Base-by-base conservation (phyloP, 495 filamentous ascomycete genomes). In the Penicillium egyptiacum region DNA sequence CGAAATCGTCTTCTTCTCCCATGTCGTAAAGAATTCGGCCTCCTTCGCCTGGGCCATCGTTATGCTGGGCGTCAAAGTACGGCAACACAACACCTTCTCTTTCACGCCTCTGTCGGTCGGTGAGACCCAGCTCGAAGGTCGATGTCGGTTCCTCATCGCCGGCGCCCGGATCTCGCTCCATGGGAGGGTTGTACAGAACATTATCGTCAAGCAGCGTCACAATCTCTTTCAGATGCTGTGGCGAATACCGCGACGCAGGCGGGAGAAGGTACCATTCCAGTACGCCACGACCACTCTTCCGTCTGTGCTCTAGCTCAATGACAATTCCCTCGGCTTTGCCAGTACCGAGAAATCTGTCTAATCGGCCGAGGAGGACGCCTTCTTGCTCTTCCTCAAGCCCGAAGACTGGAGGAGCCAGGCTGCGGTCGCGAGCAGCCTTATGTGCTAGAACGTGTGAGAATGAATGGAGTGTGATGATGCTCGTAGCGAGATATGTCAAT, bases 1-100 rank as follows among this genome's bases (percentile, higher is more conserved):
- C 94, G 71, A 96, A 98, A 73, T 98, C 95, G 76, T 98, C 94
- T 76, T 96, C 95, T 50, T 83, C 82, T 28, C 93, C 94, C 87
- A 97, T 94, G 50, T 96, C 92, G 75, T 98, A 98, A 64, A 98
- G 65, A 51, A 98, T 98, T 58, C 92, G 80, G 0, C 95, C 94
- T 17, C 87, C 87, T 30, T 90, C 89, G 12, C 93, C 90, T 12
- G 88, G 89, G 0, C 86, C 86, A 37, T 86, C 75, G 31, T 86
- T 86, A 43, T 82, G 84, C 81, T 98, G 94, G 16, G 94, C 93
- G 79, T 98, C 94, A 65, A 92, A 93, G 72, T 97, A 97, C 28
- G 94, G 95, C 61, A 98, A 67, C 26, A 96, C 90, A 19, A 98
- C 85, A 4, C 88, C 89, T 65, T 97, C 91, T 55, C 94, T 76